Evolutionary conservation across 2,329 filamentous ascomycete species (phyloP).

Genomic region (Fusarium gaditjirri): DNA sequence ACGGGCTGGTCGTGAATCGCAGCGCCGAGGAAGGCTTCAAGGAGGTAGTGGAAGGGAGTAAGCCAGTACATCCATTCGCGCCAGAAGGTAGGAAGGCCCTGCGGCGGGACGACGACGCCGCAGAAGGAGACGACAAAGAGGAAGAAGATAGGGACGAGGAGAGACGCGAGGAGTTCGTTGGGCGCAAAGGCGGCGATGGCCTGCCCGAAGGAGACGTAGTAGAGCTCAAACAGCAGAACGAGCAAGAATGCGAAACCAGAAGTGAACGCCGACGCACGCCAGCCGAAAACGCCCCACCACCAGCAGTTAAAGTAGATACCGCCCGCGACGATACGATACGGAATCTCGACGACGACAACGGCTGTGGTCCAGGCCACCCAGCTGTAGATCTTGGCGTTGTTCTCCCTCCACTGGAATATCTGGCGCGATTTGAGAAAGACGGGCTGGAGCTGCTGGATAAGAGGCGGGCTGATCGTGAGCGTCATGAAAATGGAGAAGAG

Average conservation of each 20-base stretch:
- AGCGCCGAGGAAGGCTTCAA: constrained; percentile 69
- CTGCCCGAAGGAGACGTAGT: constrained; percentile 73
- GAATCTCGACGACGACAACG: constrained; percentile 74
- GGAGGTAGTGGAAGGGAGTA: constrained; percentile 74
- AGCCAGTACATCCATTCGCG: constrained; percentile 72
- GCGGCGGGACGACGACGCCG: constrained; percentile 73
- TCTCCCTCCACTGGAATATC: constrained; percentile 77
- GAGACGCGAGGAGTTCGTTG: constrained; percentile 72
- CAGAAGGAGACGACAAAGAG: constrained; percentile 77
- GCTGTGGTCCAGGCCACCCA: constrained; percentile 77
- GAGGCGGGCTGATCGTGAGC: constrained; percentile 76
- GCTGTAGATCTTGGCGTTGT: constrained; percentile 82
- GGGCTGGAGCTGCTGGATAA: constrained; percentile 83
- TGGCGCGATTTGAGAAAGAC: constrained; percentile 73
- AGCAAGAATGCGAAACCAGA: constrained; percentile 72
- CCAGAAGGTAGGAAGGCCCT: constrained; percentile 71
- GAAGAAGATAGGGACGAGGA: constrained; percentile 76
- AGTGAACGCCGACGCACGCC: constrained; percentile 62
- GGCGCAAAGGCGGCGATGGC: constrained; percentile 74
- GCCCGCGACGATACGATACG: constrained; percentile 73
- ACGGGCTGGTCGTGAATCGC: constrained; percentile 66
- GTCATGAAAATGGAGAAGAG: constrained; percentile 83
- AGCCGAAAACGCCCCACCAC: constrained; percentile 65
- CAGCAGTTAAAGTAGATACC: constrained; percentile 63
- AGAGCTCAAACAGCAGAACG: constrained; percentile 73